These are phyloP conservation scores for Sporothrix luriei DNA, from an alignment of 2,329 filamentous ascomycete species.

Conservation along the genomic window DNA sequence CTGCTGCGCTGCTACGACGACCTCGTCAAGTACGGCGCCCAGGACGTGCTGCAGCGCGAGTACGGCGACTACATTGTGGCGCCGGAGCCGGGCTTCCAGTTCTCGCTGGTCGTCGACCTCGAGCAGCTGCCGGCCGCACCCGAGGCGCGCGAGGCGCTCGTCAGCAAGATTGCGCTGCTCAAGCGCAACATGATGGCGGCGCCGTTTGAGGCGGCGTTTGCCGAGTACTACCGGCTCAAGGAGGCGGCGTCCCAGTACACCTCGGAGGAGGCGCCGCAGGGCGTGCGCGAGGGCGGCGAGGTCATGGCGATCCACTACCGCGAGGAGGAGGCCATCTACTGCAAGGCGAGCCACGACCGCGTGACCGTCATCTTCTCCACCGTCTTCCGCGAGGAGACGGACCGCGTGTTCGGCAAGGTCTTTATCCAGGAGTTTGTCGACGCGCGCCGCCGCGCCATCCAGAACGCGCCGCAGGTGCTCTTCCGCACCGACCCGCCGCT, in stretches of 20 bases:
- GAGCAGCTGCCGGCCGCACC: constrained; percentile 76
- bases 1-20: constrained; percentile 94
- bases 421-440: constrained; percentile 99
- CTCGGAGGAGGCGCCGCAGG: constrained; percentile 90
- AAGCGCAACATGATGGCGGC: constrained; percentile 99
- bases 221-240: constrained; percentile 82
- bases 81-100: constrained; percentile 91
- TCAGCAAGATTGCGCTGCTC: constrained; percentile 82
- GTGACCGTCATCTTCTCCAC: constrained; percentile 99
- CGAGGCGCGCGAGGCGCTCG: constrained; percentile 84
- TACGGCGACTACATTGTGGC: constrained; percentile 89
- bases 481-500: constrained; percentile 94
- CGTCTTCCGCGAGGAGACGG: constrained; percentile 95
- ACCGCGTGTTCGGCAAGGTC: constrained; percentile 95
- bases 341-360: constrained; percentile 94
- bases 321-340: constrained; percentile 97
- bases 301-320: constrained; percentile 98
- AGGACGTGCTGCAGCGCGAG: constrained; percentile 88
- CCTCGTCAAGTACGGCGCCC: constrained; percentile 87
- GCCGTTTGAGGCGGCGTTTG: constrained; percentile 94
- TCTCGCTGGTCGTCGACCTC: constrained; percentile 87
- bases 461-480: constrained; percentile 96
- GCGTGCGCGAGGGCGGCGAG: constrained; percentile 82
- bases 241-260: constrained; percentile 92
- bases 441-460: constrained; percentile 88